These are phyloP conservation scores for Macroventuria anomochaeta DNA, from an alignment of 2,329 filamentous ascomycete genomes.

Conservation along the genomic window DNA sequence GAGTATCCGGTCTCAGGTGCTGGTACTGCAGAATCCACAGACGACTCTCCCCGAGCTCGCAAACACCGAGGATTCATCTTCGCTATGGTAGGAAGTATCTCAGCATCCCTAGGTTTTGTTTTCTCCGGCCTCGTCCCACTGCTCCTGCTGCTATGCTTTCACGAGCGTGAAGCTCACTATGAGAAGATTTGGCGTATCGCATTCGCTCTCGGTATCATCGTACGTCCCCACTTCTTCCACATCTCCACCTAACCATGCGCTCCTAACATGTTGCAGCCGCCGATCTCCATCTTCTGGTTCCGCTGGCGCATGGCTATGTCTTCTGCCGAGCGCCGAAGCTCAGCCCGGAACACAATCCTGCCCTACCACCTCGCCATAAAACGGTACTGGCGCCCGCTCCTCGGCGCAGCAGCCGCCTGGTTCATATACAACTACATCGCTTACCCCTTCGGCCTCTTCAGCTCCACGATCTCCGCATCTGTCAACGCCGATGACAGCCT, in stretches of 20 bases:
- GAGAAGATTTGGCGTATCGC: conserved; percentile 58
- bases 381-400: conserved; percentile 58
- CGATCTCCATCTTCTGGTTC: conserved; percentile 61
- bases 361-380: conserved; percentile 58
- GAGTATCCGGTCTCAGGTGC: conserved; percentile 61
- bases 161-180: conserved; percentile 52
- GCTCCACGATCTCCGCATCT: conserved; percentile 55
- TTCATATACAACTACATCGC: conserved; percentile 63
- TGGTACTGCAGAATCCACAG: conserved; percentile 61
- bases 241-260: too few species aligned
- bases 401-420: conserved; percentile 59
- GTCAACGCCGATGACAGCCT: conserved; percentile 31
- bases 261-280: conserved; percentile 37
- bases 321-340: conserved; percentile 56
- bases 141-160: conserved; percentile 59
- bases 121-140: conserved; percentile 59
- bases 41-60: conserved; percentile 55
- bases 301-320: conserved; percentile 60
- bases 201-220: conserved; percentile 58
- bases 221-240: background rate
- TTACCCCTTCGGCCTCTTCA: conserved; percentile 63
- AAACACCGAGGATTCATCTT: conserved; percentile 63
- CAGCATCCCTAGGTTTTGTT: conserved; percentile 59
- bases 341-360: conserved; percentile 49
- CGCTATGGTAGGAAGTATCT: conserved; percentile 61